Conservation (phyloP, 345 rosid genomes). For the Acer campestre region DNA sequence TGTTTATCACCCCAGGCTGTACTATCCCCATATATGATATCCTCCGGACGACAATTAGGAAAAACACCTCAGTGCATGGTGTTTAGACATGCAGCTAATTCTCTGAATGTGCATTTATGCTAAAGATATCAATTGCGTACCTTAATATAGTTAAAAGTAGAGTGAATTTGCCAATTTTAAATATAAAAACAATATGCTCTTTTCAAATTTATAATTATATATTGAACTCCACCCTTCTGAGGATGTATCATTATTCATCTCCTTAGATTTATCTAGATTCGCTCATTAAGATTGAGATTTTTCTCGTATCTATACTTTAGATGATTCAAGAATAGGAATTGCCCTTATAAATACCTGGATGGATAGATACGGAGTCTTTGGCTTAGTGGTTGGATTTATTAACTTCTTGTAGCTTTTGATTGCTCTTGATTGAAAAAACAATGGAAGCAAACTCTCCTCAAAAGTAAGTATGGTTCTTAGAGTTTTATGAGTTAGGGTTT, state of each 20-base stretch:
- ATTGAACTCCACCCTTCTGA: not conserved
- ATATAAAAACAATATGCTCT: not conserved
- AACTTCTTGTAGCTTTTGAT: conserved; percentile 11
- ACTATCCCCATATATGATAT: conserved; percentile 9
- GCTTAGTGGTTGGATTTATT: not conserved
- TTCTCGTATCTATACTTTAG: not conserved
- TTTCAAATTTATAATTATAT: not conserved
- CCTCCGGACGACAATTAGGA: not conserved
- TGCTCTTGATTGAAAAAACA: not conserved
- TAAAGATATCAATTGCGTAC: conserved; percentile 7
- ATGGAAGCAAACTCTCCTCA: not conserved
- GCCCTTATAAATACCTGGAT: conserved; percentile 1
- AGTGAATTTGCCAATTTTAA: not conserved
- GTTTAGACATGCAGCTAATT: not conserved
- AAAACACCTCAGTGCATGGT: not conserved
- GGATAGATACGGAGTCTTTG: not conserved
- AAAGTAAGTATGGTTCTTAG: conserved; percentile 5
- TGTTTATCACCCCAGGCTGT: conserved; percentile 16
- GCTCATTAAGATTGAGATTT: not conserved
- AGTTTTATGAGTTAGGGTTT: conserved; percentile 19
- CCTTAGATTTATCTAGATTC: not conserved
- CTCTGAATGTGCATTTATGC: conserved; percentile 13
- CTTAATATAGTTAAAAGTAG: not conserved
- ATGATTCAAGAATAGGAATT: conserved; percentile 2
- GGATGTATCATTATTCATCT: not conserved